Percentiles rank a stretch among this genome's conserved stretches.
Evolutionary conservation across 257 asterid genomes (phyloP).

Genomic region (Fraxinus pennsylvanica): DNA sequence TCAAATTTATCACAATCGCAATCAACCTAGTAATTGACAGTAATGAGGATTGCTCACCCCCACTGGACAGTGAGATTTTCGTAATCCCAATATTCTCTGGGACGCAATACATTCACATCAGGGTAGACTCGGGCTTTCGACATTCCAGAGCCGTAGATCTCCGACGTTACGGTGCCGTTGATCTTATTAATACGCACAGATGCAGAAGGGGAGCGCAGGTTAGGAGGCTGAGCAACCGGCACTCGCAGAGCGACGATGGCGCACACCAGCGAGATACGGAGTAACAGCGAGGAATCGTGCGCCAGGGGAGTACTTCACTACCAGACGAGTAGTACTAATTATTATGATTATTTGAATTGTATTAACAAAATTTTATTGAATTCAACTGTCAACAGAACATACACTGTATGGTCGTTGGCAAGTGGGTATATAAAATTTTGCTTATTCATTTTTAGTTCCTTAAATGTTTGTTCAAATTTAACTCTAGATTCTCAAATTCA

Average conservation of each 20-base stretch:
- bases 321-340: neutral
- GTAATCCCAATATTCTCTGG: constrained; percentile 83
- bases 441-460: no score
- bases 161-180: constrained; percentile 29
- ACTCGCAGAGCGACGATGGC: constrained; percentile 40
- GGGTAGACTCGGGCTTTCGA: constrained; percentile 79
- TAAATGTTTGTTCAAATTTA: no score
- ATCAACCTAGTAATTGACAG: neutral
- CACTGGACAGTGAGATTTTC: constrained; percentile 73
- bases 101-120: constrained; percentile 76
- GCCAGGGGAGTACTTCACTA: constrained; percentile 35
- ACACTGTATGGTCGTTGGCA: neutral
- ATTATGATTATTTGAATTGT: neutral
- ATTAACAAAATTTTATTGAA: no score
- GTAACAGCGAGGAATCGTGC: constrained; percentile 30
- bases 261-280: constrained; percentile 44
- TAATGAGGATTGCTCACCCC: constrained; percentile 49
- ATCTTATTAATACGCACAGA: constrained; percentile 21
- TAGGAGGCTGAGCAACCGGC: constrained; percentile 39
- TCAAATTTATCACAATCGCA: neutral
- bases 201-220: constrained; percentile 22
- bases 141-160: constrained; percentile 57
- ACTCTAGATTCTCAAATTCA: no score
- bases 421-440: neutral
- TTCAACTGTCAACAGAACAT: neutral